A percentile compares a stretch with the other conserved stretches of the same genome.
Evolutionary conservation across 2,329 filamentous ascomycete species (phyloP).

Genomic region (Colletotrichum cereale): DNA sequence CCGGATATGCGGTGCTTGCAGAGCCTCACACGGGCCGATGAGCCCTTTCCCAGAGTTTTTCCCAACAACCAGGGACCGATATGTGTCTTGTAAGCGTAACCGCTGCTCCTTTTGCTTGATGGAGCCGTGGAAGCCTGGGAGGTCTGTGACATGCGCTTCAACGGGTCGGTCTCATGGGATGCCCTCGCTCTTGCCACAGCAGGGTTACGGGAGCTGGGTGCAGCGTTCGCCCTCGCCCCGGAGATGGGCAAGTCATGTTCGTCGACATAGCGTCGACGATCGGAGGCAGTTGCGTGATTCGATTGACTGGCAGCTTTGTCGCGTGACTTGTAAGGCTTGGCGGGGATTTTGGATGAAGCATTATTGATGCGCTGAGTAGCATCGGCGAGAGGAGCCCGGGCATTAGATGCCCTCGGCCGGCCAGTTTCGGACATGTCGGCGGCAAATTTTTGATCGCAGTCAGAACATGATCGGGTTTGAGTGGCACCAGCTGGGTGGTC

Average conservation of each 20-base stretch:
- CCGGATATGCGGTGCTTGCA: conserved; percentile 84
- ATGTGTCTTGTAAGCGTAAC: conserved; percentile 71
- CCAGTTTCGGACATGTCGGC: conserved; percentile 39
- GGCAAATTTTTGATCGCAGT: conserved; percentile 5
- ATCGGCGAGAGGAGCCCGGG: conserved; percentile 60
- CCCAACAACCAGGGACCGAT: conserved; percentile 96
- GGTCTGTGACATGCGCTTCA: conserved; percentile 55
- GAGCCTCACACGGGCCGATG: conserved; percentile 87
- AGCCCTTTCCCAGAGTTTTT: conserved; percentile 88
- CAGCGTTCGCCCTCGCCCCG: conserved; percentile 12
- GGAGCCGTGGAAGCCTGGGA: conserved; percentile 54
- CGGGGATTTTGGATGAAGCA: conserved; percentile 45
- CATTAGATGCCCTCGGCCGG: conserved; percentile 27
- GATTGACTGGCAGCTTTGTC: conserved; percentile 34
- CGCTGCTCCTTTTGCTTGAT: conserved; percentile 55
- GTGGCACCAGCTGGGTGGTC: neutral
- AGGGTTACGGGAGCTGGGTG: conserved; percentile 41
- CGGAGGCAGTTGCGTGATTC: conserved; percentile 14
- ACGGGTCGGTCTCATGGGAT: conserved; percentile 49
- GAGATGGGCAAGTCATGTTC: conserved; percentile 34
- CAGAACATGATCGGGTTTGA: conserved; percentile 30
- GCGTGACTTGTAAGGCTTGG: conserved; percentile 48
- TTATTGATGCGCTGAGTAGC: conserved; percentile 62
- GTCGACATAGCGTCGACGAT: conserved; percentile 40
- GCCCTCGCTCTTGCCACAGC: conserved; percentile 44